Base-by-base conservation (phyloP, 306 rosid genomes). In the Medicago arabica region DNA sequence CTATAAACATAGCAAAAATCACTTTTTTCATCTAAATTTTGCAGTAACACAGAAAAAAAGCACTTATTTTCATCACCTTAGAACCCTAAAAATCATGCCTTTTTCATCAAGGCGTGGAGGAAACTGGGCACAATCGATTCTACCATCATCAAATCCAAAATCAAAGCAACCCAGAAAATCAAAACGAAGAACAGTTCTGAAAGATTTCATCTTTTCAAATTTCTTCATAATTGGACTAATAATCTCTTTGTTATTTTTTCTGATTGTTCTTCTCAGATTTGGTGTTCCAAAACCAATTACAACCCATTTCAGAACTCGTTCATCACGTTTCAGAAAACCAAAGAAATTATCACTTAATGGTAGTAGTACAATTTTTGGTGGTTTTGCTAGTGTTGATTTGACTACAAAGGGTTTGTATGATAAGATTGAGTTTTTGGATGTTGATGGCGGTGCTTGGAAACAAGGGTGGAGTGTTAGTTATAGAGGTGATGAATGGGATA, bases 361-460 rank as follows among this genome's bases (percentile, higher is more conserved):
- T n/a, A 64, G 49, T 28, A 68, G 43, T 12, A 15, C 66, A 34
- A 76, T 31, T 67, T 79, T 11, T 25, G 80, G 49, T 67, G 77
- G 81, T 36, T 82, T 93, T 41, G 84, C 97, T 47, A 51, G 71
- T 36, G 99, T 95, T 54, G 99, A 95, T 59, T 79, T 95, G 70
- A 95, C 99, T 50, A 95, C 97, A 34, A 95, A 95, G 87, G 89
- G 51, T 3, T 78, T 95, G 51, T 95, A 95, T 59, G 97, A 95
- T 50, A 87, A 71, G 83, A 92, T 95, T 77, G 88, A 95, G 71
- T 95, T 95, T 60, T 68, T 73, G 68, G 99, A 95, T 72, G 86
- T 78, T 49, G 97, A 95, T 46, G 99, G 99, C 68, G 99, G 99
- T 36, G 82, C 96, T 9, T 95, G 99, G 99, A 95, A 86, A 86